A percentile compares a stretch with the other conserved stretches of the same genome.
phyloP scores from a whole-genome alignment of 768 basidiomycete genomes.

The Lactifluus pinguis region DNA sequence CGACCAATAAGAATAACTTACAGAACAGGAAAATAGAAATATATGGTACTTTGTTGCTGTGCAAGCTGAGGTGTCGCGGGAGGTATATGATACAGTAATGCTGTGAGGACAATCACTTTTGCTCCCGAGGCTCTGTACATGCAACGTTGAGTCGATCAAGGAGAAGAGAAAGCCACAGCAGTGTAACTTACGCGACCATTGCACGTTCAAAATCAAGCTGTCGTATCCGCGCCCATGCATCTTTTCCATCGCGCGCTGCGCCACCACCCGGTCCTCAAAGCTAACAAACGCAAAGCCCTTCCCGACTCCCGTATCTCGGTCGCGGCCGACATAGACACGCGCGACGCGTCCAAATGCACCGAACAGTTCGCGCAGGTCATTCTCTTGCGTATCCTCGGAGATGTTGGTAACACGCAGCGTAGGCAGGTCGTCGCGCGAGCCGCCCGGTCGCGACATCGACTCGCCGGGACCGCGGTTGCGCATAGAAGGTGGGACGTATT shows the following conservation, averaged over 20 bases:
- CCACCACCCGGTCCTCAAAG: conserved; percentile 74
- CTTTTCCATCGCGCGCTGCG: conserved; percentile 86
- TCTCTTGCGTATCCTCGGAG: conserved; percentile 90
- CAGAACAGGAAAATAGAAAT: not conserved
- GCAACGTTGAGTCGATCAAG: not conserved
- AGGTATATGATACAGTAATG: not conserved
- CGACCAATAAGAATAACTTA: not conserved
- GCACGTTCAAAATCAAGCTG: conserved; percentile 70
- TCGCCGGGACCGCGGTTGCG: conserved; percentile 20
- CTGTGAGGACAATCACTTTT: conserved; percentile 17
- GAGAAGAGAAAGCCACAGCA: not conserved
- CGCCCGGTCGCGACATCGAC: conserved; percentile 27
- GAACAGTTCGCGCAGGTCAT: conserved; percentile 89
- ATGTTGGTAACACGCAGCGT: conserved; percentile 97
- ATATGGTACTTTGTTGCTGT: not conserved
- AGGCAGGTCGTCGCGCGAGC: conserved; percentile 81
- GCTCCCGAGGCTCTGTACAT: conserved; percentile 31
- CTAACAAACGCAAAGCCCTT: conserved; percentile 98
- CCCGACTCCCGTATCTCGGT: conserved; percentile 88
- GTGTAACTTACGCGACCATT: conserved; percentile 50
- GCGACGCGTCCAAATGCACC: conserved; percentile 76
- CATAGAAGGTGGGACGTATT: conserved; percentile 21
- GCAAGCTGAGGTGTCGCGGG: not conserved
- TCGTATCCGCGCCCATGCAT: conserved; percentile 89
- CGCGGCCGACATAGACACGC: conserved; percentile 89